phyloP scores from a whole-genome alignment of 805 yeast genomes.

The Ogataea methylovora region DNA sequence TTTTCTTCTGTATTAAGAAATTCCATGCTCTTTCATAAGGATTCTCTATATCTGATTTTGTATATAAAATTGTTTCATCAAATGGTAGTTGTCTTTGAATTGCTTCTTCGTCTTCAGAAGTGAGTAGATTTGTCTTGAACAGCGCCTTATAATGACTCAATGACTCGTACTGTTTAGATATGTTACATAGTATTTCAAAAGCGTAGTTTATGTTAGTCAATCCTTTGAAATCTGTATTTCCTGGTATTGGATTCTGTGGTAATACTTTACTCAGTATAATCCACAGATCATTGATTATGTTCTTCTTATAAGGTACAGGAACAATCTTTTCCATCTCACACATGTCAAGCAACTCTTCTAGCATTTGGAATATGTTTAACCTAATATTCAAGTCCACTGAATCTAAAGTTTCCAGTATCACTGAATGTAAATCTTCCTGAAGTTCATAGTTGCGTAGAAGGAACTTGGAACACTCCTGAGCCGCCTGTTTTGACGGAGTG shows the following conservation, averaged over 20 bases:
- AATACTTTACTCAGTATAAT: constrained; percentile 27
- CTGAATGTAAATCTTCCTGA: constrained; percentile 62
- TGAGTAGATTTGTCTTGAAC: constrained; percentile 27
- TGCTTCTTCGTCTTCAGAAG: constrained; percentile 28
- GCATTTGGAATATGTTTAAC: constrained; percentile 59
- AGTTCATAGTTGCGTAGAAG: constrained; percentile 50
- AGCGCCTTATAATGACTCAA: constrained; percentile 15
- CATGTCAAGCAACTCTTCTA: constrained; percentile 50
- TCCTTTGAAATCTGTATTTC: constrained; percentile 8
- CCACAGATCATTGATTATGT: constrained; percentile 25
- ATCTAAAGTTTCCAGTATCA: constrained; percentile 53
- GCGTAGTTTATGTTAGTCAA: constrained; percentile 23
- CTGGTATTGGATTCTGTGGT: constrained; percentile 18
- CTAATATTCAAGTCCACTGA: constrained; percentile 50
- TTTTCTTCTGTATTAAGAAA: constrained; percentile 35
- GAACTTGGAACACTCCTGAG: constrained; percentile 45
- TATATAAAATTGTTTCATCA: constrained; percentile 13
- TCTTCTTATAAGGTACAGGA: constrained; percentile 10
- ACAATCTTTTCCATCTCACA: constrained; percentile 16
- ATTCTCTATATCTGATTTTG: neutral
- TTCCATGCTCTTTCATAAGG: constrained; percentile 33
- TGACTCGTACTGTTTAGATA: constrained; percentile 16
- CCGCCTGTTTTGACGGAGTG: constrained; percentile 53
- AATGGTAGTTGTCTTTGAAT: constrained; percentile 25
- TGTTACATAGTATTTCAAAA: constrained; percentile 16